These are phyloP conservation scores for Phanerodontia chrysosporium DNA, from an alignment of 768 basidiomycete genomes.

Conservation along the genomic window DNA sequence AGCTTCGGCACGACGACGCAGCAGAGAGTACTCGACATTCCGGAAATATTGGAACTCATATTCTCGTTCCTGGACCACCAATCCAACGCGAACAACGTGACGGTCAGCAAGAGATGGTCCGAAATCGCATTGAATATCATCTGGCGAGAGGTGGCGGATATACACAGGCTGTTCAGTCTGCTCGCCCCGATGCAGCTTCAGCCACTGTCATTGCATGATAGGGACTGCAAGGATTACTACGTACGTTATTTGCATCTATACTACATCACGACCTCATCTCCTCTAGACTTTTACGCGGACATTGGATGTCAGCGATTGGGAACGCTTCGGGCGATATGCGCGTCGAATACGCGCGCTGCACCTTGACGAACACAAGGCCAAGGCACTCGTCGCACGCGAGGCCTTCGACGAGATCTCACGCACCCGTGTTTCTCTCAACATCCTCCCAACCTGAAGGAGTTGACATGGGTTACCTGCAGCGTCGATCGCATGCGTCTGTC, in stretches of 20 bases:
- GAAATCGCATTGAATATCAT: constrained; percentile 52
- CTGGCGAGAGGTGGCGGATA: constrained; percentile 51
- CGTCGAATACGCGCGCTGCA: constrained; percentile 20
- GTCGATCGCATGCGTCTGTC: constrained; percentile 29
- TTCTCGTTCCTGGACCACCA: constrained; percentile 42
- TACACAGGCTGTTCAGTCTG: constrained; percentile 41
- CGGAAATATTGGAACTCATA: constrained; percentile 57
- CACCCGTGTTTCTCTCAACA: constrained; percentile 46
- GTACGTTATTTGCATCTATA: background rate
- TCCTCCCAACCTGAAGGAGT: constrained; percentile 48
- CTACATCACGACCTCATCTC: background rate
- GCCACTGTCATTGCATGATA: background rate
- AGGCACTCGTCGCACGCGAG: background rate
- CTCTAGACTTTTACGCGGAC: constrained; percentile 2
- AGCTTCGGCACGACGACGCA: background rate
- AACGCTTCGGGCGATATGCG: constrained; percentile 9
- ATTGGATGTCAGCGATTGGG: constrained; percentile 11
- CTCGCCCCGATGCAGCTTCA: constrained; percentile 39
- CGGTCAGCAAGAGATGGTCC: constrained; percentile 58
- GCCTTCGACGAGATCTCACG: constrained; percentile 54
- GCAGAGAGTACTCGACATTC: constrained; percentile 44
- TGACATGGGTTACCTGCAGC: constrained; percentile 42
- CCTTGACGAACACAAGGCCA: background rate
- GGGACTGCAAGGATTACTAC: background rate
- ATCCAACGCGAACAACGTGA: constrained; percentile 41